Percentiles rank a stretch among this genome's conserved stretches.
Conservation (phyloP, 176 grass and related monocot species). For the Musa beccarii region DNA sequence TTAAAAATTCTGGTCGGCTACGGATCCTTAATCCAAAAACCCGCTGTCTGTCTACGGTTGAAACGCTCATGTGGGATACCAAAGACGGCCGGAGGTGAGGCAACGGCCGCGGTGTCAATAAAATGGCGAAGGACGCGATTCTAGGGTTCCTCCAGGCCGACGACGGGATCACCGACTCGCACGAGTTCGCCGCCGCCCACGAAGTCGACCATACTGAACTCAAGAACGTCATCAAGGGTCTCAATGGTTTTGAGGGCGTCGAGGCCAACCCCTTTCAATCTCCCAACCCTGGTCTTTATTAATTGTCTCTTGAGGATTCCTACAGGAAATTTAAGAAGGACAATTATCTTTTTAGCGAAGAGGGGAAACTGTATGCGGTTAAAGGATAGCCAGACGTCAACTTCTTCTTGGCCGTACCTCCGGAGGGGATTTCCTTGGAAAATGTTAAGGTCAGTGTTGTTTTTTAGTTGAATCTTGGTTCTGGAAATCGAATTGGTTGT, state of each 20-base stretch:
- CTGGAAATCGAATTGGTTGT: not conserved
- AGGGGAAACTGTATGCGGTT: conserved; percentile 55
- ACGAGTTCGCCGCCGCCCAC: conserved; percentile 48
- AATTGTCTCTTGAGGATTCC: not conserved
- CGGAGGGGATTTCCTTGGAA: conserved; percentile 44
- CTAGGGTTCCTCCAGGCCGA: conserved; percentile 49
- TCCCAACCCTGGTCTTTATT: not conserved
- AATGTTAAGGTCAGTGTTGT: conserved; percentile 46
- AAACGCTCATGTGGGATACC: too few relatives aligned
- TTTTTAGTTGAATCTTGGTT: conserved; percentile 4
- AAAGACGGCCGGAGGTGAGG: not conserved
- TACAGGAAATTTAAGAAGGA: conserved; percentile 62
- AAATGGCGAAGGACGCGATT: conserved; percentile 48
- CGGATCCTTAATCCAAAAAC: too few relatives aligned
- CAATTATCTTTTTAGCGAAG: conserved; percentile 56
- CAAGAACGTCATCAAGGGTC: conserved; percentile 77
- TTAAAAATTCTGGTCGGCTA: too few relatives aligned
- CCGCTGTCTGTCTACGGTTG: too few relatives aligned
- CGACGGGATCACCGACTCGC: conserved; percentile 56
- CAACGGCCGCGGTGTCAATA: not conserved
- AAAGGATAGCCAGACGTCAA: conserved; percentile 61
- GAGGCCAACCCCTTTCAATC: conserved; percentile 14
- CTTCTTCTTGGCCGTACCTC: conserved; percentile 52
- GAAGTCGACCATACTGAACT: conserved; percentile 54
- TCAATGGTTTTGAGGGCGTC: conserved; percentile 67